Evolutionary conservation across 331 rosid species (phyloP).

Genomic region (Stylosanthes scabra): DNA sequence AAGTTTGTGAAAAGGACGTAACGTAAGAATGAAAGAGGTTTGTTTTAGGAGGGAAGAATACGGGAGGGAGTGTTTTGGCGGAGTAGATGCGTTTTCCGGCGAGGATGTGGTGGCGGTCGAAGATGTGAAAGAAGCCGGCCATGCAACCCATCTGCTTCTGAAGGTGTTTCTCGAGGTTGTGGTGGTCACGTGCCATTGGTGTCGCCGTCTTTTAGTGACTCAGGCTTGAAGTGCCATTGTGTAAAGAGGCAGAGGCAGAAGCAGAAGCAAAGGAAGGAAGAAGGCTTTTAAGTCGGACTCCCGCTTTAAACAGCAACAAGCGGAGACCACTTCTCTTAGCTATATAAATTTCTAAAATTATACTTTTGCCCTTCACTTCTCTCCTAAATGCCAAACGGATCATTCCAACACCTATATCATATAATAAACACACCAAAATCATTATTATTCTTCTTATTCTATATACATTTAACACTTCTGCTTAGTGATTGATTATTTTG

Average conservation of each 20-base stretch:
- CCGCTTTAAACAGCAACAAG: conserved; percentile 61
- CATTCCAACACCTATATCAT: background rate
- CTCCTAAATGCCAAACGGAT: conserved; percentile 16
- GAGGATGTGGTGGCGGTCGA: conserved; percentile 86
- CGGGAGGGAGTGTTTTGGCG: conserved; percentile 71
- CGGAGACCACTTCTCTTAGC: background rate
- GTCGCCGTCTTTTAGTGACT: conserved; percentile 40
- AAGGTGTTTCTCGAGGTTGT: conserved; percentile 55
- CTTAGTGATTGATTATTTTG: too few relatives aligned
- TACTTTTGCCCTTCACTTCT: conserved; percentile 28
- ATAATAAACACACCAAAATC: background rate
- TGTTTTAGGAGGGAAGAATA: background rate
- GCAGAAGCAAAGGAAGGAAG: background rate
- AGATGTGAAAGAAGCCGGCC: conserved; percentile 95
- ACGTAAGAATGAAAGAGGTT: background rate
- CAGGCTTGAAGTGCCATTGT: background rate
- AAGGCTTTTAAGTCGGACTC: conserved; percentile 49
- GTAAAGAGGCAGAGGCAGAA: background rate
- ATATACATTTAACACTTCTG: too few relatives aligned
- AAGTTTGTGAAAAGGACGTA: background rate
- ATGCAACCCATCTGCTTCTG: conserved; percentile 94
- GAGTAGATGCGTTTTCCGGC: conserved; percentile 71
- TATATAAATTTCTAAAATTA: background rate
- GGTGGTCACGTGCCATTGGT: conserved; percentile 51
- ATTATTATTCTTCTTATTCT: too few relatives aligned